Conservation (phyloP, 768 basidiomycete genomes). For the Lyophyllum shimeji region DNA sequence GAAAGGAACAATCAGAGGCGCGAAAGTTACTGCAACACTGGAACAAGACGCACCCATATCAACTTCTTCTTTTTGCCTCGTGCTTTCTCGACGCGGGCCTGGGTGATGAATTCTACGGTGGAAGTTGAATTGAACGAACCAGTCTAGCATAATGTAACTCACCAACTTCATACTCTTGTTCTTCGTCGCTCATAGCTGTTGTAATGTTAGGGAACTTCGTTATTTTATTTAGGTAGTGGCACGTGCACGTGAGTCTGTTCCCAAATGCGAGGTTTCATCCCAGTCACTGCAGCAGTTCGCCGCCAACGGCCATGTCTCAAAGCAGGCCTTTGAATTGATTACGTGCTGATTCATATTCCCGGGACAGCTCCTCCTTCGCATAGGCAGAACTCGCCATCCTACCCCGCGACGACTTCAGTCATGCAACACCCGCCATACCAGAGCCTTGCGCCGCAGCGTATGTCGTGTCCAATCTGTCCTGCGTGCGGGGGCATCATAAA, state of each 20-base stretch:
- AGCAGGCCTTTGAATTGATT: neutral
- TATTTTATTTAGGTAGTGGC: neutral
- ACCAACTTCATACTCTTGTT: conserved; percentile 71
- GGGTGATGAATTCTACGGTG: conserved; percentile 47
- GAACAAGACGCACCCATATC: conserved; percentile 45
- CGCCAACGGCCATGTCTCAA: too few species aligned
- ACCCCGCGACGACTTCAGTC: neutral
- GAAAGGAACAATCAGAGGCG: conserved; percentile 6
- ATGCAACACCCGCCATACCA: conserved; percentile 12
- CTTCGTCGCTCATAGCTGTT: conserved; percentile 31
- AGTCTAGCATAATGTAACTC: conserved; percentile 23
- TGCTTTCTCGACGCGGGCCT: conserved; percentile 48
- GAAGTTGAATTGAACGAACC: conserved; percentile 5
- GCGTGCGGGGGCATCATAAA: too few species aligned
- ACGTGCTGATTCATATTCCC: neutral
- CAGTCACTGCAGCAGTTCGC: too few species aligned
- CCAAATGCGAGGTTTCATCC: too few species aligned
- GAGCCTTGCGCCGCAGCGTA: too few species aligned
- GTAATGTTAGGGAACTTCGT: neutral
- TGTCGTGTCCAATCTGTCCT: too few species aligned
- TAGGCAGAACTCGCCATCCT: conserved; percentile 1
- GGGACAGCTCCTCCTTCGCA: conserved; percentile 5
- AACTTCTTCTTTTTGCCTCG: conserved; percentile 43
- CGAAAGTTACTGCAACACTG: conserved; percentile 3
- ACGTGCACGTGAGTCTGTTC: conserved; percentile 9